These are phyloP conservation scores for Rutstroemia sp. DNA, from an alignment of 2,329 filamentous ascomycete species.

Conservation along the genomic window DNA sequence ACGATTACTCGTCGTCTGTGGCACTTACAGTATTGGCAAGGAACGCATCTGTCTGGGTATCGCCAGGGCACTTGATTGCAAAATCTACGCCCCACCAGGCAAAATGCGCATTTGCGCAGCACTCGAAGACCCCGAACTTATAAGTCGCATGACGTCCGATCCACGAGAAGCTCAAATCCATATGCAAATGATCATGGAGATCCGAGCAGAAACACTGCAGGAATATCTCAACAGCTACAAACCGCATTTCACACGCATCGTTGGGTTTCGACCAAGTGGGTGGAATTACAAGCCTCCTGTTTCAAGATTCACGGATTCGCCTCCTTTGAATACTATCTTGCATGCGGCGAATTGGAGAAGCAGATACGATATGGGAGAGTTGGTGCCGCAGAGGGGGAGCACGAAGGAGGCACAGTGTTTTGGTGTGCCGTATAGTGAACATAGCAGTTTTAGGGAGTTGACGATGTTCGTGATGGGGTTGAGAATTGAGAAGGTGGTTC, in stretches of 20 bases:
- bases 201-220: constrained; percentile 81
- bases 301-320: constrained; percentile 53
- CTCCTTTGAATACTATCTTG: constrained; percentile 57
- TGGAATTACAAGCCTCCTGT: constrained; percentile 83
- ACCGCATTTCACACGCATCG: constrained; percentile 74
- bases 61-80: constrained; percentile 73
- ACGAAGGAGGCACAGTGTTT: constrained; percentile 79
- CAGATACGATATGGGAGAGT: constrained; percentile 61
- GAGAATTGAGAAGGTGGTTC: constrained; percentile 81
- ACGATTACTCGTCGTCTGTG: constrained; percentile 82
- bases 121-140: constrained; percentile 77
- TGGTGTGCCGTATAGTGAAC: constrained; percentile 91
- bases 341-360: constrained; percentile 61
- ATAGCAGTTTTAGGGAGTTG: constrained; percentile 89
- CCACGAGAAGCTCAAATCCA: constrained; percentile 87
- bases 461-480: constrained; percentile 88
- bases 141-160: constrained; percentile 68
- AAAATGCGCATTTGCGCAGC: constrained; percentile 83
- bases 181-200: constrained; percentile 95
- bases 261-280: constrained; percentile 86
- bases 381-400: constrained; percentile 77
- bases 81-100: constrained; percentile 77
- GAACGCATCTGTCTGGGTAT: constrained; percentile 93
- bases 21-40: constrained; percentile 97
- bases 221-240: constrained; percentile 80